A percentile compares a stretch with the other conserved stretches of the same genome.
phyloP scores from a whole-genome alignment of 352 stramenopile genomes.

The Phytopythium ostracodes region DNA sequence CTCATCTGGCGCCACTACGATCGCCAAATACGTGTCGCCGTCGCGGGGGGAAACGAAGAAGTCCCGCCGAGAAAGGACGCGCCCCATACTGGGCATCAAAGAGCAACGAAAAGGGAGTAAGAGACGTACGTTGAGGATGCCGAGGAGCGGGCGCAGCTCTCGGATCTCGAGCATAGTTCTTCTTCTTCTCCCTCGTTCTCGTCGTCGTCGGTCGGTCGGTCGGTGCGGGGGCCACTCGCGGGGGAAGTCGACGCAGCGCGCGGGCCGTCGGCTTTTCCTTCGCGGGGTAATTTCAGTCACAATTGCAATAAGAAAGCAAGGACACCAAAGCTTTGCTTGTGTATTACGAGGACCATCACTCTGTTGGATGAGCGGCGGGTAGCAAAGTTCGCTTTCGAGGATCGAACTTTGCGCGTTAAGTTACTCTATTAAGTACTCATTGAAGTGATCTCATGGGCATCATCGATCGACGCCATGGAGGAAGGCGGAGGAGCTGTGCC shows the following conservation, averaged over 20 bases:
- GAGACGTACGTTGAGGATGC: constrained; percentile 76
- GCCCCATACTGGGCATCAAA: background rate
- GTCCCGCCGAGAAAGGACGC: background rate
- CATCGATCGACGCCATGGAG: background rate
- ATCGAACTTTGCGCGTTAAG: background rate
- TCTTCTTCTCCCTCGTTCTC: background rate
- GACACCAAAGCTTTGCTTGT: background rate
- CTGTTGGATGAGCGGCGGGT: background rate
- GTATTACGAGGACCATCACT: background rate
- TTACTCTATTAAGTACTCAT: background rate
- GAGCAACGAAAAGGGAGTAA: background rate
- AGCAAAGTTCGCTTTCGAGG: background rate
- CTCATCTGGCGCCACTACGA: background rate
- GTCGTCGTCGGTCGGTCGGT: background rate
- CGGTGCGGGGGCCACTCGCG: too few relatives aligned
- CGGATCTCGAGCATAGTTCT: constrained; percentile 70
- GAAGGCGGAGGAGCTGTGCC: background rate
- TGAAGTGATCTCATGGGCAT: constrained; percentile 1
- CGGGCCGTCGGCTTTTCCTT: background rate
- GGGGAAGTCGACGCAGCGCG: background rate
- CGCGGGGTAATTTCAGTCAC: background rate
- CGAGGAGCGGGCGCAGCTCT: constrained; percentile 74
- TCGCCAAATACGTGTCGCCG: background rate
- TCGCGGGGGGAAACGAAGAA: background rate
- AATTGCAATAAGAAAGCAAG: background rate